Base-by-base conservation (phyloP, 169 alveolate species). In the Plasmodium blacklocki region DNA sequence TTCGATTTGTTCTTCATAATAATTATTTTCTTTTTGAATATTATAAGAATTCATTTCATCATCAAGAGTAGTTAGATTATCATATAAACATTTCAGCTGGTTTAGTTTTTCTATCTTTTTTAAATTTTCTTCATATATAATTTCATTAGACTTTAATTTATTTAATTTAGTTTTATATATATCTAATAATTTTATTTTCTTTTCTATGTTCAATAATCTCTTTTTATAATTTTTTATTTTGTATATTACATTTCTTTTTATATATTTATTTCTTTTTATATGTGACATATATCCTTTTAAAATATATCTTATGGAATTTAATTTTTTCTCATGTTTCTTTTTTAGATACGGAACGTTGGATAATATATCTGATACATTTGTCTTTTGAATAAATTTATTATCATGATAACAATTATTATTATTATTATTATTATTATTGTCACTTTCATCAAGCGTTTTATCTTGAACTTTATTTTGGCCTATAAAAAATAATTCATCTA, bases 101-200 rank as follows among this genome's bases (percentile, higher is more conserved):
- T 39, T 50, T 74, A 74, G 26, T 76, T 64, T 75, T 45, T 73
- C 87, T 45, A 73, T n/a, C 14, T 49, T 63, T 14, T 78, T 89
- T 12, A 52, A n/a, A 64, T 56, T 45, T 0, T 59, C 7, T 45
- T 50, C 58, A 45, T 78, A 78, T 26, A 59, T 50, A 12, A 64
- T n/a, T 7, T 78, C 89, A 11, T 70, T 23, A 7, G 39, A 45
- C 63, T 74, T 73, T 64, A 73, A 18, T 2, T 1, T n/a, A 19
- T n/a, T 64, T 58, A 88, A 74, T 32, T 74, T 18, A 12, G 66
- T 47, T 72, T 87, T 63, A 47, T 72, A 70, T 58, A 12, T 74
- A 29, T 59, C 59, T 49, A 87, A 52, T 39, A n/a, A 39, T 43
- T 63, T 49, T 32, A 74, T 58, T 39, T 70, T 71, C 67, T 43